These are phyloP conservation scores for Diaporthe longicolla DNA, from an alignment of 2,329 filamentous ascomycete genomes.

Conservation along the genomic window DNA sequence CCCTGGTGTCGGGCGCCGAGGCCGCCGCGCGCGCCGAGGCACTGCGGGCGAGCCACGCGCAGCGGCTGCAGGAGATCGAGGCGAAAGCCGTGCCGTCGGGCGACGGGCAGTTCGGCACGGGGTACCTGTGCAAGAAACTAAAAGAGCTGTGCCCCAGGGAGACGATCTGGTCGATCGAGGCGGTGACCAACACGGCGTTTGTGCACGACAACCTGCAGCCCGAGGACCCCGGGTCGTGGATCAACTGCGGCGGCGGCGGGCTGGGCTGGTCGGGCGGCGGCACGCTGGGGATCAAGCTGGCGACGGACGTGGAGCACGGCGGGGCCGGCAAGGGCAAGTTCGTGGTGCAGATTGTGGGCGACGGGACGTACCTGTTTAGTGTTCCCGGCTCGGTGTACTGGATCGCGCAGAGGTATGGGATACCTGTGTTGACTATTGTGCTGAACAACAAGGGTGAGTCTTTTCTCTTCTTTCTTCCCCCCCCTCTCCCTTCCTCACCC, in stretches of 20 bases:
- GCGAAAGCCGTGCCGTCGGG: slow-evolving; percentile 71
- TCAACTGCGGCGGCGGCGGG: slow-evolving; percentile 68
- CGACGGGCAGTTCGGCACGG: slow-evolving; percentile 74
- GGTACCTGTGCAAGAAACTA: slow-evolving; percentile 56
- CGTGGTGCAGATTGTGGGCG: slow-evolving; percentile 65
- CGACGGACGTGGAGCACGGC: slow-evolving; percentile 56
- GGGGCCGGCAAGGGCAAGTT: slow-evolving; percentile 57
- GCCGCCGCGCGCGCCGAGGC: slow-evolving; percentile 63
- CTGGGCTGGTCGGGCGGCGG: slow-evolving; percentile 68
- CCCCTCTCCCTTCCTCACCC: too few relatives aligned
- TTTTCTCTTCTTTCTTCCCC: neutral
- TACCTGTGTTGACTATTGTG: slow-evolving; percentile 64
- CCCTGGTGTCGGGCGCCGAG: slow-evolving; percentile 56
- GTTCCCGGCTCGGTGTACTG: slow-evolving; percentile 64
- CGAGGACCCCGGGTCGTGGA: slow-evolving; percentile 65
- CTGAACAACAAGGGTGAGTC: slow-evolving; percentile 65
- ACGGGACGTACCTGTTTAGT: slow-evolving; percentile 64
- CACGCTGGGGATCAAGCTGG: slow-evolving; percentile 65
- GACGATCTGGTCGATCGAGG: slow-evolving; percentile 81
- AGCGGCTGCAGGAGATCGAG: slow-evolving; percentile 72
- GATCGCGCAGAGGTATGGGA: slow-evolving; percentile 62
- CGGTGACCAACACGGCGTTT: slow-evolving; percentile 77
- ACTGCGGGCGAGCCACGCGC: slow-evolving; percentile 70
- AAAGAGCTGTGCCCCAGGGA: slow-evolving; percentile 56
- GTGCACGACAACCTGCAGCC: slow-evolving; percentile 79